phyloP scores from a whole-genome alignment of 495 filamentous ascomycete genomes.

The Parathielavia hyrcaniae region DNA sequence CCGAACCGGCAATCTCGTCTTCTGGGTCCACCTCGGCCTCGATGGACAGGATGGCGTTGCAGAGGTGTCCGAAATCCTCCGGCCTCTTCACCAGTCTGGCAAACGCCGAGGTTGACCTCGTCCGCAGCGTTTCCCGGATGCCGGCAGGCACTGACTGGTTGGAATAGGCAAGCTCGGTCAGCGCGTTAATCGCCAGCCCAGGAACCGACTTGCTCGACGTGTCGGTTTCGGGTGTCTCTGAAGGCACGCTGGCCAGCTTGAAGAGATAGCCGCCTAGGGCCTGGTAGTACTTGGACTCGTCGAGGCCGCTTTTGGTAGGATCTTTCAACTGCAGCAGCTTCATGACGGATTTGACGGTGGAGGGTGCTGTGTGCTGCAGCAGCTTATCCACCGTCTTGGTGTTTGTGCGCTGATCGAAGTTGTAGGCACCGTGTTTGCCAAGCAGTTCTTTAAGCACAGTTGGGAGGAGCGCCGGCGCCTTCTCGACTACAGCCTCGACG shows the following conservation, averaged over 20 bases:
- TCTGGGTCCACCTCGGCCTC: constrained; percentile 52
- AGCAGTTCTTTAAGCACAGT: constrained; percentile 60
- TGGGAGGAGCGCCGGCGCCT: constrained; percentile 53
- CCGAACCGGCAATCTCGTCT: constrained; percentile 49
- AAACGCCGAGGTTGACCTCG: constrained; percentile 55
- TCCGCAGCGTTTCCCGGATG: constrained; percentile 63
- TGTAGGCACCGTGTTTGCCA: constrained; percentile 59
- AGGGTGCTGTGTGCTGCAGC: constrained; percentile 53
- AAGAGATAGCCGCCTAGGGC: constrained; percentile 51
- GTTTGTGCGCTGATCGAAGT: constrained; percentile 82
- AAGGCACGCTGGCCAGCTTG: constrained; percentile 31
- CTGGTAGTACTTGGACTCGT: constrained; percentile 41
- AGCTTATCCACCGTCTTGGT: constrained; percentile 81
- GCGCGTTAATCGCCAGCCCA: constrained; percentile 36
- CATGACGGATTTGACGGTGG: constrained; percentile 44
- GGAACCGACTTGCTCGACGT: constrained; percentile 31
- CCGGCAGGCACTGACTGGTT: constrained; percentile 48
- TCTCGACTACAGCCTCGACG: constrained; percentile 59
- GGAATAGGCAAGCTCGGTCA: constrained; percentile 48
- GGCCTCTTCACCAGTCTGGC: constrained; percentile 62
- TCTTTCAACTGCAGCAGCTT: constrained; percentile 36
- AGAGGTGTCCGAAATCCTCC: constrained; percentile 48
- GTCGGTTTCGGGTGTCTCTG: constrained; percentile 14
- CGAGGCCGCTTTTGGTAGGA: constrained; percentile 28
- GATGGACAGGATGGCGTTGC: constrained; percentile 43